These are phyloP conservation scores for Neopestalotiopsis clavispora DNA, from an alignment of 2,329 filamentous ascomycete species.

Conservation along the genomic window DNA sequence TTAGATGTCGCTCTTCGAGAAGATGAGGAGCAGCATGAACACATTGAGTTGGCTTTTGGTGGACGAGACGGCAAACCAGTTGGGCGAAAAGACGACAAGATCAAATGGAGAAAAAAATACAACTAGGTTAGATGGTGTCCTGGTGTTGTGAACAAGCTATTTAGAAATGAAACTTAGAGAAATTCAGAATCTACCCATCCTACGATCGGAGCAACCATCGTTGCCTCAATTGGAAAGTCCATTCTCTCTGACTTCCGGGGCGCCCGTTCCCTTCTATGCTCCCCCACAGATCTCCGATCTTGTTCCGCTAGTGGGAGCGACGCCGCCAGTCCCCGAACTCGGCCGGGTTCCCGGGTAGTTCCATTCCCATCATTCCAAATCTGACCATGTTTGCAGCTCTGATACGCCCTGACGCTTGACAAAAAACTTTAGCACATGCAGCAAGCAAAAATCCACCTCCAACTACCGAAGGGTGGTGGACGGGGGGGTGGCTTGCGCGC, in stretches of 20 bases:
- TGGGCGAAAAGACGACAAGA: background rate
- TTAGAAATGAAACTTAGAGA: too few species aligned
- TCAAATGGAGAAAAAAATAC: too few species aligned
- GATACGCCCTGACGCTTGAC: background rate
- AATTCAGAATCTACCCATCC: too few species aligned
- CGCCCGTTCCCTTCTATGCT: background rate
- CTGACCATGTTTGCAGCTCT: background rate
- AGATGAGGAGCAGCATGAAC: background rate
- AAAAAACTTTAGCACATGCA: background rate
- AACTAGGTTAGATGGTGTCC: too few species aligned
- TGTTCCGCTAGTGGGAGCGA: background rate
- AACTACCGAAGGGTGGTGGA: background rate
- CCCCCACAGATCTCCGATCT: background rate
- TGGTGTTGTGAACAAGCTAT: too few species aligned
- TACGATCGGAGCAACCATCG: too few species aligned
- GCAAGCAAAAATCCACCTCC: background rate
- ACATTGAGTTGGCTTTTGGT: background rate
- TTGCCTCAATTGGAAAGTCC: too few species aligned
- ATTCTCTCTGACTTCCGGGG: background rate
- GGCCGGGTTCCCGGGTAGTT: background rate
- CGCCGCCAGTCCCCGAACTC: background rate
- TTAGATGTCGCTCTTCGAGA: background rate
- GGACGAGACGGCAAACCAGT: background rate
- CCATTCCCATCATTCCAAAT: background rate
- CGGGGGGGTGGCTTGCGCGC: too few species aligned